Evolutionary conservation across 306 rosid genomes (phyloP).

Genomic region (Hippophae tibetana): DNA sequence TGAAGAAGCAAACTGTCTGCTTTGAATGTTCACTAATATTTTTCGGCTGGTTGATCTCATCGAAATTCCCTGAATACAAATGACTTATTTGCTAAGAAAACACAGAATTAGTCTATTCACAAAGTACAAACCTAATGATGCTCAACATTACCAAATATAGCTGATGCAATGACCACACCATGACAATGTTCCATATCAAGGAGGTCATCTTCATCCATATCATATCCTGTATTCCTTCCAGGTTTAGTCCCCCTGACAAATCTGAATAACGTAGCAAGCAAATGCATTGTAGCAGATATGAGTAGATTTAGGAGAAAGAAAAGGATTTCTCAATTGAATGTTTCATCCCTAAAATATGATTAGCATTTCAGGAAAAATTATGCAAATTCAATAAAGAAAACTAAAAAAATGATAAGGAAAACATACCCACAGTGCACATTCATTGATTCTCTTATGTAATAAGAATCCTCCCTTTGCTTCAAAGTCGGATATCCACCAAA

Average conservation of each 20-base stretch:
- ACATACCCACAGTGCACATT: conserved; percentile 85
- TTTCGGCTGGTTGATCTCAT: conserved; percentile 65
- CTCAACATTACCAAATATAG: conserved; percentile 57
- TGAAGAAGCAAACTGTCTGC: conserved; percentile 73
- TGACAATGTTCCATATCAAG: conserved; percentile 65
- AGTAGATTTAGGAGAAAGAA: neutral
- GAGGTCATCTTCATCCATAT: conserved; percentile 65
- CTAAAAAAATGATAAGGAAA: neutral
- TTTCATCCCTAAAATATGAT: too few species aligned
- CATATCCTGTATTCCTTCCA: conserved; percentile 75
- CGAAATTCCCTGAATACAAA: conserved; percentile 62
- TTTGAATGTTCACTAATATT: conserved; percentile 54
- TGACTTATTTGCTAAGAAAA: conserved; percentile 17
- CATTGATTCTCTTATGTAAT: conserved; percentile 63
- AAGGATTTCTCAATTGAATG: too few species aligned
- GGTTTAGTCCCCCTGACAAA: conserved; percentile 65
- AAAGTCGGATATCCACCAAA: conserved; percentile 94
- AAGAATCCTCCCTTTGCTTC: conserved; percentile 65
- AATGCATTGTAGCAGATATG: conserved; percentile 10
- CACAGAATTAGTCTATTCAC: neutral
- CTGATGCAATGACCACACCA: conserved; percentile 90
- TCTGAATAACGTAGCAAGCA: conserved; percentile 35
- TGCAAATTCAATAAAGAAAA: too few species aligned
- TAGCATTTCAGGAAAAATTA: too few species aligned
- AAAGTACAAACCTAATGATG: conserved; percentile 11